Base-by-base conservation (phyloP, 1,284 basidiomycete species). In the Trametes pubescens region DNA sequence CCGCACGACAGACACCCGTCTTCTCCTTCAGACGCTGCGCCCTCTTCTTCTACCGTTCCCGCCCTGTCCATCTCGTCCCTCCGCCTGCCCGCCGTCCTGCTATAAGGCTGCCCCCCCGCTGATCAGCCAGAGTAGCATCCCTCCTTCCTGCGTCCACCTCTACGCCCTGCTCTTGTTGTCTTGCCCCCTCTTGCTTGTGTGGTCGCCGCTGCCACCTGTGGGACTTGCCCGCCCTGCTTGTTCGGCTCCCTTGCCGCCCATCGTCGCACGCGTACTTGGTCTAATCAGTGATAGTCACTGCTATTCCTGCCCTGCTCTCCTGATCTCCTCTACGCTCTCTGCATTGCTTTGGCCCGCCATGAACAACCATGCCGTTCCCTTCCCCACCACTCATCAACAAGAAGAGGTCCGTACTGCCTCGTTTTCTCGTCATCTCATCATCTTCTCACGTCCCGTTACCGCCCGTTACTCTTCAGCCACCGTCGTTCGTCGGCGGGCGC, bases 371-470 rank as follows among this genome's bases (percentile, higher is more conserved):
- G 60, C 70, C 48, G 69, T 75, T 37, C 72, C 74, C 37, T 75
- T 75, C 65, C 74, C 74, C 34, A 71, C 69, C 61, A 62, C 71
- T 22, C 71, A 68, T 57, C 68, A 68, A 51, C 29, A 64, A 16
- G 73, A 72, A 59, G 73, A 75, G 66, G 74, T 74, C 37, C 34
- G 72, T 66, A 53, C 59, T 29, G 61, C 60, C 62, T 62, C 57
- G 46, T 35, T 44, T 65, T 40, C 56, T 47, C 57, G 48, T 24
- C 61, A 58, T 44, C 38, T 59, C 61, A 51, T 48, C 64, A 61
- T 64, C 51, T 61, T 65, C 66, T 57, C 66, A 64, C 65, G 62
- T 62, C 37, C 35, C 6, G 10, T 47, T 65, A 29, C 65, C 57
- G 60, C 62, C 63, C 61, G 29, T 51, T 59, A 24, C 14, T 47